phyloP scores from a whole-genome alignment of 2,329 filamentous ascomycete genomes.

The Amylocarpus encephaloides region DNA sequence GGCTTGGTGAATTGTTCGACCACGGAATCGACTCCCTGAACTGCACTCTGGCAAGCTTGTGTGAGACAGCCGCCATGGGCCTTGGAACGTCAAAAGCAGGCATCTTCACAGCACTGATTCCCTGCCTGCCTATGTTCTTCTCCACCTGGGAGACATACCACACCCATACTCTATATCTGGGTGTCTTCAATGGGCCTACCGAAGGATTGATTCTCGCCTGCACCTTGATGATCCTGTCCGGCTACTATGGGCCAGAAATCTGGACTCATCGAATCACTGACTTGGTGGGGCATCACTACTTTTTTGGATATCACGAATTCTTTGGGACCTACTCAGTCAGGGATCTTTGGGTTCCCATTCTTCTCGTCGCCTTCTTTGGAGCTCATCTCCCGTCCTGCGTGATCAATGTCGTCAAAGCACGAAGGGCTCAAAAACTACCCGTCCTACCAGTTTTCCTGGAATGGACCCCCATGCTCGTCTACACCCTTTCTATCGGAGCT shows the following conservation, averaged over 20 bases:
- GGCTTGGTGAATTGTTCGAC: slow-evolving; percentile 93
- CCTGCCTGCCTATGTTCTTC: slow-evolving; percentile 97
- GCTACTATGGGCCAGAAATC: slow-evolving; percentile 79
- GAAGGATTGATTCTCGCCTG: slow-evolving; percentile 90
- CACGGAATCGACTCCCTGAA: slow-evolving; percentile 98
- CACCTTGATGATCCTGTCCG: slow-evolving; percentile 76
- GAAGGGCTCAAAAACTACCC: slow-evolving; percentile 64
- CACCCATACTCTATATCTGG: slow-evolving; percentile 92
- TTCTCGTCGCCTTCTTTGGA: slow-evolving; percentile 58
- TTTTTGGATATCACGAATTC: slow-evolving; percentile 47
- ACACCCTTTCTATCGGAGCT: slow-evolving; percentile 63
- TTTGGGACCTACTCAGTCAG: slow-evolving; percentile 70
- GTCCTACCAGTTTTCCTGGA: slow-evolving; percentile 81
- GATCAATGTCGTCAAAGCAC: slow-evolving; percentile 73
- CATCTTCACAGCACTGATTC: slow-evolving; percentile 84
- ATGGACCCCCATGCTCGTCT: slow-evolving; percentile 87
- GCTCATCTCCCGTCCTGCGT: slow-evolving; percentile 86
- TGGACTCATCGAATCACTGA: slow-evolving; percentile 73
- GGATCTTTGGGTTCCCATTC: slow-evolving; percentile 78
- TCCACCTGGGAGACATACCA: slow-evolving; percentile 99
- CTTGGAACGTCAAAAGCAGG: slow-evolving; percentile 78
- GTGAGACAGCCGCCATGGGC: slow-evolving; percentile 90
- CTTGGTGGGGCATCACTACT: slow-evolving; percentile 53
- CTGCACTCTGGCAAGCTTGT: slow-evolving; percentile 85
- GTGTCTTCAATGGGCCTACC: slow-evolving; percentile 94